Percentiles rank a stretch among this genome's conserved stretches.
Evolutionary conservation across 1,139 yeast species (phyloP).

Genomic region (Nakaseomyces nivariensis): DNA sequence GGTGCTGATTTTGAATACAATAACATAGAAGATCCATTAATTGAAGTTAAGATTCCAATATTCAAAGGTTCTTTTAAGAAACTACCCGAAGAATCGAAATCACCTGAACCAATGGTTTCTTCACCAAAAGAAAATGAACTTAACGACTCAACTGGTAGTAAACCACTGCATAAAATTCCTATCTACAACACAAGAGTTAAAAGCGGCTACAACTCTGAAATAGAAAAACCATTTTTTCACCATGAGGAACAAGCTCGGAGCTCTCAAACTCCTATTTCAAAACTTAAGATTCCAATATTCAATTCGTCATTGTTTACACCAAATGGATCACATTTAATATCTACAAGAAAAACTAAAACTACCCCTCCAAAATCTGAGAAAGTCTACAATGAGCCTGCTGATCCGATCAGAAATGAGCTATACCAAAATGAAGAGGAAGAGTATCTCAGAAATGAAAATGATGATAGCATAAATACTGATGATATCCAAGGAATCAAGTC

Average conservation of each 20-base stretch:
- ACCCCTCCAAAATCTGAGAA: background rate
- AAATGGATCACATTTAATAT: background rate
- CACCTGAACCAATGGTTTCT: background rate
- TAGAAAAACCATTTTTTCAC: background rate
- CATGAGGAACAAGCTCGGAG: background rate
- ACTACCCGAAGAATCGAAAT: background rate
- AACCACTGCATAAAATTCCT: background rate
- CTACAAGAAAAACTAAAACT: background rate
- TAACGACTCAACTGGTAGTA: too few relatives aligned
- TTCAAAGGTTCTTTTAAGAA: background rate
- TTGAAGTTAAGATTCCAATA: background rate
- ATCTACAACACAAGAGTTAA: background rate
- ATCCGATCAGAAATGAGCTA: background rate
- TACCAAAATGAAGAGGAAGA: background rate
- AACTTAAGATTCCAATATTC: constrained; percentile 17
- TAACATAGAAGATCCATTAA: background rate
- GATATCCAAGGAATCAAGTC: constrained; percentile 10
- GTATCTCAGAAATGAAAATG: constrained; percentile 3
- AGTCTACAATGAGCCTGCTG: background rate
- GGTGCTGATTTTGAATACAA: background rate
- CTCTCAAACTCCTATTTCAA: background rate
- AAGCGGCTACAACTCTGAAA: background rate
- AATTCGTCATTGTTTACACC: constrained; percentile 6
- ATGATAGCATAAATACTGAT: constrained; percentile 5
- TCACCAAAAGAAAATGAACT: too few relatives aligned